Conservation (phyloP, 2,329 filamentous ascomycete genomes). For the Cladophialophora psammophila region DNA sequence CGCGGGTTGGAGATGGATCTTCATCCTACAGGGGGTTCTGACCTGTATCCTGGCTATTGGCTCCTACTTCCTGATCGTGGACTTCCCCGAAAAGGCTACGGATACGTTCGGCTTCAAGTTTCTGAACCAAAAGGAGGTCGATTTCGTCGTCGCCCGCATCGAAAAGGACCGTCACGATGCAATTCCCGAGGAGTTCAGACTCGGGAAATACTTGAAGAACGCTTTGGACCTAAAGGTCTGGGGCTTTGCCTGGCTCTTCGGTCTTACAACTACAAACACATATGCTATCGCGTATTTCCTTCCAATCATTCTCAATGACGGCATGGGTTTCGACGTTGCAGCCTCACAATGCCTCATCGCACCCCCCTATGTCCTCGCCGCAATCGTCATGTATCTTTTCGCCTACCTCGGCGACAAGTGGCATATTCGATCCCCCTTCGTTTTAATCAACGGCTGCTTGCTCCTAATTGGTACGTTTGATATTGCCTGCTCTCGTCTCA, state of each 20-base stretch:
- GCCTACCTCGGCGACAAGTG: conserved; percentile 73
- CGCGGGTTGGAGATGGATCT: conserved; percentile 29
- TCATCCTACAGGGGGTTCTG: conserved; percentile 38
- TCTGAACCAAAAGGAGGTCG: conserved; percentile 41
- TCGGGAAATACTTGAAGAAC: conserved; percentile 57
- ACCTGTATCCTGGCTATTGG: conserved; percentile 53
- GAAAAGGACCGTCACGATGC: conserved; percentile 64
- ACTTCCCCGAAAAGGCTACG: conserved; percentile 45
- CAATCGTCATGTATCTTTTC: conserved; percentile 65
- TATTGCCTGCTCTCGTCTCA: neutral
- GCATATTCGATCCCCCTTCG: conserved; percentile 69
- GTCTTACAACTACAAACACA: conserved; percentile 68
- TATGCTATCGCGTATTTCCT: conserved; percentile 83
- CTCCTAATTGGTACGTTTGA: conserved; percentile 55
- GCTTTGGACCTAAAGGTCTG: conserved; percentile 62
- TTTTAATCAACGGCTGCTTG: conserved; percentile 67
- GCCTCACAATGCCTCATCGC: conserved; percentile 75
- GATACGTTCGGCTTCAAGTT: conserved; percentile 45
- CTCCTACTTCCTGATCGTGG: conserved; percentile 51
- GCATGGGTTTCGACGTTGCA: conserved; percentile 70
- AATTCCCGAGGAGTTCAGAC: conserved; percentile 56
- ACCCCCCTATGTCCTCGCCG: conserved; percentile 70
- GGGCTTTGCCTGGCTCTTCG: conserved; percentile 61
- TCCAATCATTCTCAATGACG: conserved; percentile 71
- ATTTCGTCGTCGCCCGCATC: conserved; percentile 54